Evolutionary conservation across 1,284 basidiomycete species (phyloP).

Genomic region (Coniferiporia sulphurascens): DNA sequence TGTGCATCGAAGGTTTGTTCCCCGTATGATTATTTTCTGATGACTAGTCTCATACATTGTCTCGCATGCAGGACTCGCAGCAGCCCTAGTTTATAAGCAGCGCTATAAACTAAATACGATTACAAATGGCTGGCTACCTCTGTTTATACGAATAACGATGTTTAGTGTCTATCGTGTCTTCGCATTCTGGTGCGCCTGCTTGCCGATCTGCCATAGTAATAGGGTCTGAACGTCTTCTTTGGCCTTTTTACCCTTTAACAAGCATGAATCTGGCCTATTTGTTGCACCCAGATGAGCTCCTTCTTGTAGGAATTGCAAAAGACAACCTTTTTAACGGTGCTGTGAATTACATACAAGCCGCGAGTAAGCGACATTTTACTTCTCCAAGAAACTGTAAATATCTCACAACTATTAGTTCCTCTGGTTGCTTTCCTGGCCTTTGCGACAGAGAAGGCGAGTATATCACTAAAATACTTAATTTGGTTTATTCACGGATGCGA

Average conservation of each 20-base stretch:
- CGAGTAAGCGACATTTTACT: conserved; percentile 3
- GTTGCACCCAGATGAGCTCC: conserved; percentile 11
- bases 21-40: background rate
- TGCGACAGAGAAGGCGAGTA: conserved; percentile 13
- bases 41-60: background rate
- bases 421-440: conserved; percentile 16
- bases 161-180: conserved; percentile 17
- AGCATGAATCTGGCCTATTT: conserved; percentile 13
- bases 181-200: conserved; percentile 9
- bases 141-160: conserved; percentile 12
- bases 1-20: conserved; percentile 12
- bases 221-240: background rate
- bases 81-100: background rate
- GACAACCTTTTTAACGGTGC: conserved; percentile 17
- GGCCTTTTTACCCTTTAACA: too few species aligned
- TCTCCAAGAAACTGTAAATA: background rate
- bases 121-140: conserved; percentile 1
- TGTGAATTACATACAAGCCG: conserved; percentile 14
- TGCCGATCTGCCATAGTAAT: background rate
- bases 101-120: background rate
- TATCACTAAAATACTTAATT: background rate
- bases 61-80: conserved; percentile 1
- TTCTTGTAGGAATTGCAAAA: conserved; percentile 10
- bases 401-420: conserved; percentile 7
- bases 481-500: background rate